A percentile compares a stretch with the other conserved stretches of the same genome.
phyloP scores from a whole-genome alignment of 257 asterid species.

The Cordia subcordata region DNA sequence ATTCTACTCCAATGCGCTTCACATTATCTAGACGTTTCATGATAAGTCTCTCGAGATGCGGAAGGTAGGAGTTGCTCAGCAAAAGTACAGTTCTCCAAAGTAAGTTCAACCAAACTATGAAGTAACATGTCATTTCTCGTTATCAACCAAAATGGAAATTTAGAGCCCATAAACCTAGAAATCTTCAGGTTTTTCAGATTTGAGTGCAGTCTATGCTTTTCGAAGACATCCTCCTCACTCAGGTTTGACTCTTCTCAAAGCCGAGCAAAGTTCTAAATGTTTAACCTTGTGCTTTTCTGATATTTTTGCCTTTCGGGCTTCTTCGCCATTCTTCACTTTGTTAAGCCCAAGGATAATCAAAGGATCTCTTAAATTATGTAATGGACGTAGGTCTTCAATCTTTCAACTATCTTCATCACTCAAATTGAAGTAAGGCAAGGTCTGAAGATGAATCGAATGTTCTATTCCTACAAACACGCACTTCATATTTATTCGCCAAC shows the following conservation, averaged over 20 bases:
- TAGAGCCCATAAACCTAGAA: slow-evolving; percentile 3
- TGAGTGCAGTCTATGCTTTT: slow-evolving; percentile 29
- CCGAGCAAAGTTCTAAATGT: slow-evolving; percentile 16
- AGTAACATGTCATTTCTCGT: slow-evolving; percentile 7
- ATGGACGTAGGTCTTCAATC: slow-evolving; percentile 21
- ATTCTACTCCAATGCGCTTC: slow-evolving; percentile 9
- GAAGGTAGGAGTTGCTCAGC: slow-evolving; percentile 21
- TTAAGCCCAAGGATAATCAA: slow-evolving; percentile 16
- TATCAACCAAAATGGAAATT: slow-evolving; percentile 18
- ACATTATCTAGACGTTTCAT: neutral
- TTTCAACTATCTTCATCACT: neutral
- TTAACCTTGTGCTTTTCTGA: slow-evolving; percentile 6
- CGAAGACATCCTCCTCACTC: slow-evolving; percentile 22
- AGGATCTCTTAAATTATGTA: slow-evolving; percentile 15
- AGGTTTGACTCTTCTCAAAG: neutral
- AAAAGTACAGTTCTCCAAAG: neutral
- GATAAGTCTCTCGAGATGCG: slow-evolving; percentile 8
- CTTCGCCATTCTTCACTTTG: slow-evolving; percentile 11
- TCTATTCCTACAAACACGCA: slow-evolving; percentile 13
- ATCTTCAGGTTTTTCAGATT: slow-evolving; percentile 5
- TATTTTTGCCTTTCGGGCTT: slow-evolving; percentile 21
- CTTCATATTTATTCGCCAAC: accelerated
- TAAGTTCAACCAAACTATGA: slow-evolving; percentile 7
- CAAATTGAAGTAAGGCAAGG: slow-evolving; percentile 10
- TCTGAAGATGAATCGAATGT: slow-evolving; percentile 16